phyloP scores from a whole-genome alignment of 2,329 filamentous ascomycete species.

The Coleophoma cylindrospora region DNA sequence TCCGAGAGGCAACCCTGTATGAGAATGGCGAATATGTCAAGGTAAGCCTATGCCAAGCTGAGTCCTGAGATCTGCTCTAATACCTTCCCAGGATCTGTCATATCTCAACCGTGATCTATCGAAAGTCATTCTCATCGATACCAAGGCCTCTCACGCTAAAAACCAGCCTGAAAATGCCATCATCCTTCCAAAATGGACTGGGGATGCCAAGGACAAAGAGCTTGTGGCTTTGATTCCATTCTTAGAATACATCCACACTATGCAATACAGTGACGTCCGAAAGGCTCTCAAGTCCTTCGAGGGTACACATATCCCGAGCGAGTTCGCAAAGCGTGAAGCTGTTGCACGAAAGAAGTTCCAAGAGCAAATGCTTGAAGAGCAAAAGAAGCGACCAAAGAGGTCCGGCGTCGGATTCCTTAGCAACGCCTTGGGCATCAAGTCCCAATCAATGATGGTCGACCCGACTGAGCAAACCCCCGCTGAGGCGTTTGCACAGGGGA shows the following conservation, averaged over 20 bases:
- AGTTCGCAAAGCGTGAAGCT: constrained; percentile 86
- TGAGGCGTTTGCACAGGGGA: constrained; percentile 83
- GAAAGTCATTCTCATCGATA: constrained; percentile 94
- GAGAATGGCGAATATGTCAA: constrained; percentile 96
- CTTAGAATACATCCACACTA: constrained; percentile 93
- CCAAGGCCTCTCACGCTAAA: constrained; percentile 73
- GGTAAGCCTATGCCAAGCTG: constrained; percentile 42
- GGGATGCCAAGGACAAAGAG: constrained; percentile 75
- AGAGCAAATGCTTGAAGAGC: constrained; percentile 66
- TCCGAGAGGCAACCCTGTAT: constrained; percentile 94
- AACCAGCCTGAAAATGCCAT: constrained; percentile 97
- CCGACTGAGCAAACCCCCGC: constrained; percentile 56
- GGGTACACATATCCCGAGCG: constrained; percentile 80
- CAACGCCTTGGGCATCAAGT: constrained; percentile 73
- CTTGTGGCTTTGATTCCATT: constrained; percentile 90
- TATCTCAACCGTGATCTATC: constrained; percentile 95
- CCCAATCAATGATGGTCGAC: constrained; percentile 62
- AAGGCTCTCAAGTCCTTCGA: constrained; percentile 84
- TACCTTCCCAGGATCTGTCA: constrained; percentile 69
- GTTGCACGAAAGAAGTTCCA: constrained; percentile 81
- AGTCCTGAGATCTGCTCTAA: constrained; percentile 15
- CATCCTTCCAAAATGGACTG: constrained; percentile 83
- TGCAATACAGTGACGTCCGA: constrained; percentile 85
- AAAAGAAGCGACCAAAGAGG: constrained; percentile 53
- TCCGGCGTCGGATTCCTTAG: constrained; percentile 66